Evolutionary conservation across 164 flowering plant species (phyloP).

Genomic region (Litsea cubeba): DNA sequence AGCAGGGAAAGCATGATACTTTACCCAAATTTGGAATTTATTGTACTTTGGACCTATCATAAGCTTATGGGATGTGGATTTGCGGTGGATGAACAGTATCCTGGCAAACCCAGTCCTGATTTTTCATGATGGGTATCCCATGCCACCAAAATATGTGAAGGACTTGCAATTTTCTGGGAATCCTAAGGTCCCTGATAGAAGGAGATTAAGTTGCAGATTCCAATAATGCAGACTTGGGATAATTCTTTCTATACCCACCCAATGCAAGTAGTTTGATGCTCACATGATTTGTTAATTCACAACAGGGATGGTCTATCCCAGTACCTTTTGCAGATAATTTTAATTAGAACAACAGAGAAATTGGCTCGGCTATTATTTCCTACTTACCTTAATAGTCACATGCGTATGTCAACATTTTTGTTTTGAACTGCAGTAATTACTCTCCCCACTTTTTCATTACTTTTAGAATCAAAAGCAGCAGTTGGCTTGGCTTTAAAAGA

Average conservation of each 20-base stretch:
- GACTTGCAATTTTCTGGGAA: no score
- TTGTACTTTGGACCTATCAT: background rate
- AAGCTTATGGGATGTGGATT: background rate
- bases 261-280: background rate
- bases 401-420: background rate
- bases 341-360: background rate
- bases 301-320: background rate
- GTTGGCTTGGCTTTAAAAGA: background rate
- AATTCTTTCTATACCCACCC: background rate
- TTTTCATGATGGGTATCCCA: background rate
- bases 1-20: background rate
- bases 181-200: background rate
- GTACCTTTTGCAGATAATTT: background rate
- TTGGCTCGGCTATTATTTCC: background rate
- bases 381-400: background rate
- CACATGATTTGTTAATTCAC: background rate
- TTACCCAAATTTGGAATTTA: background rate
- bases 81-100: background rate
- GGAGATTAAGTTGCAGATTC: background rate
- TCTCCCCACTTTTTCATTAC: background rate
- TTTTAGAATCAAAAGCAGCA: background rate
- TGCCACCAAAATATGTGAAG: background rate
- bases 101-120: background rate
- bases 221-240: background rate
- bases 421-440: background rate